These are phyloP conservation scores for Ilex paraguariensis DNA, from an alignment of 305 asterid species.

Conservation along the genomic window DNA sequence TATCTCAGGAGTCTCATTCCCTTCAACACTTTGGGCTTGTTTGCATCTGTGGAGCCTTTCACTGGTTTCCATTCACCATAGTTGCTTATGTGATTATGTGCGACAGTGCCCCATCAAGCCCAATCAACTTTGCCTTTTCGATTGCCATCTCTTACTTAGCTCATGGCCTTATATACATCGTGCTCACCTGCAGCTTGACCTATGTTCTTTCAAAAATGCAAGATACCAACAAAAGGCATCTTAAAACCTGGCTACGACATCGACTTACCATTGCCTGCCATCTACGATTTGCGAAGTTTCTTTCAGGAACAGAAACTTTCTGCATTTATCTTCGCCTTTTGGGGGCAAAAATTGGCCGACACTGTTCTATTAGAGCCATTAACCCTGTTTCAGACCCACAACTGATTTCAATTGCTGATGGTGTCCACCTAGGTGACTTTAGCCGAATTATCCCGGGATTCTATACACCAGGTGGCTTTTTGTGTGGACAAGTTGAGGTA, in stretches of 20 bases:
- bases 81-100: slow-evolving; percentile 43
- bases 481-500: slow-evolving; percentile 46
- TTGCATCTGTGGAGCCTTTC: slow-evolving; percentile 68
- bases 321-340: slow-evolving; percentile 66
- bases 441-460: slow-evolving; percentile 65
- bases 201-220: slow-evolving; percentile 27
- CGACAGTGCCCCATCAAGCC: slow-evolving; percentile 21
- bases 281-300: slow-evolving; percentile 74
- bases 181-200: slow-evolving; percentile 39
- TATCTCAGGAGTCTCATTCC: slow-evolving; percentile 31
- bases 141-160: slow-evolving; percentile 49
- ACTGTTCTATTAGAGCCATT: slow-evolving; percentile 83
- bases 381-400: slow-evolving; percentile 66
- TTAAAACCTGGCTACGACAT: slow-evolving; percentile 21
- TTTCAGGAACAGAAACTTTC: slow-evolving; percentile 89
- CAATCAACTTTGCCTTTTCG: slow-evolving; percentile 35
- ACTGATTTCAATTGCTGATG: slow-evolving; percentile 52
- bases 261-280: slow-evolving; percentile 56
- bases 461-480: slow-evolving; percentile 51
- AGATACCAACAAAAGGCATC: slow-evolving; percentile 22
- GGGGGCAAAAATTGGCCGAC: slow-evolving; percentile 68
- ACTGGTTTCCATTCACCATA: slow-evolving; percentile 72
- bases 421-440: slow-evolving; percentile 88
- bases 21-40: slow-evolving; percentile 45
- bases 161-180: slow-evolving; percentile 50